Evolutionary conservation across 805 yeast genomes (phyloP), one percentile per base, ranked within the genome.

Genomic region (Kazachstania bromeliacearum): DNA sequence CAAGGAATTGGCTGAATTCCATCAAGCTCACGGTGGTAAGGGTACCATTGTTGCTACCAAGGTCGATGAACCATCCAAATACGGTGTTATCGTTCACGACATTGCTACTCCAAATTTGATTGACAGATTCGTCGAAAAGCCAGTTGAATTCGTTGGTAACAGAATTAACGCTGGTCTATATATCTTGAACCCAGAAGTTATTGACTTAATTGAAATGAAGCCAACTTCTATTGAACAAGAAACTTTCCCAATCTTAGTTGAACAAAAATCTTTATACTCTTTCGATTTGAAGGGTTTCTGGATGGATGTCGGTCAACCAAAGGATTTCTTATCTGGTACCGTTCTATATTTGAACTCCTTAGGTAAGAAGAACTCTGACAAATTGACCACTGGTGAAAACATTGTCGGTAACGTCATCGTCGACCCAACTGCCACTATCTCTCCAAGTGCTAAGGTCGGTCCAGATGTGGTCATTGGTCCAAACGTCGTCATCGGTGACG

Each of bases 301-400:
- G 99, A 92, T 92, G 98, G 99, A 92, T 67, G 96, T 92, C 52
- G 99, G 99, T 67, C 99, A 92, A 74, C 99, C 99, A 75, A 92
- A 89, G 77, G 99, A 92, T 69, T 92, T 87, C 79, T 69, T 92
- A 48, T 79, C 95, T 42, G 99, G 99, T 66, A 85, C 96, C 56
- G 78, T 87, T 53, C 71, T 89, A 47, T 92, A 88, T 75, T 74
- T 92, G 64, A 73, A 82, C 62, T 80, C 97, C 38, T 69, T 87
- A 59, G 65, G 89, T 54, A 82, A 82, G 77, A 85, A 79, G 68
- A 60, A 68, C 51, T 83, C 96, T 46, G 73, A 73, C 53, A 60
- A 68, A 50, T 77, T 88, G 60, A 74, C 78, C 43, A 58, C 74
- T 34, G 89, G 77, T 62, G 74, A 72, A 43, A 84, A 70, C 65